These are phyloP conservation scores for Leucogyrophana mollusca DNA, from an alignment of 768 basidiomycete genomes.

Conservation along the genomic window DNA sequence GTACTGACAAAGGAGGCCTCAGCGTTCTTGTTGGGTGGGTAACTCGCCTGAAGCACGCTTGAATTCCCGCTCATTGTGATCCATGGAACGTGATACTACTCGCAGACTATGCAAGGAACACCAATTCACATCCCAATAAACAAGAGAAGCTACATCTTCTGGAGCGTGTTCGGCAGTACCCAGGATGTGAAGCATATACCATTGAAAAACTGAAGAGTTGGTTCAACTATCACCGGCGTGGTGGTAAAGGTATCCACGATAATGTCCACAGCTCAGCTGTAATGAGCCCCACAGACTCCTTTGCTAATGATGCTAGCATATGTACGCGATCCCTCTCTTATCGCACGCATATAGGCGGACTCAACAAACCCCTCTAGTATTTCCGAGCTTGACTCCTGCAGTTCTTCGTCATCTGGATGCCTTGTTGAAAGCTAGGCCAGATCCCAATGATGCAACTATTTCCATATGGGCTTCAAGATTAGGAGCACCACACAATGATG, in stretches of 20 bases:
- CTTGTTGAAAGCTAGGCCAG: constrained; percentile 11
- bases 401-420: constrained; percentile 22
- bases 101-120: constrained; percentile 17
- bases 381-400: constrained; percentile 20
- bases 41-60: background rate
- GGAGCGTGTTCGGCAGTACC: constrained; percentile 10
- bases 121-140: constrained; percentile 12
- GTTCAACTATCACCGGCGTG: constrained; percentile 14
- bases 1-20: constrained; percentile 2
- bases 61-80: background rate
- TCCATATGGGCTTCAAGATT: constrained; percentile 25
- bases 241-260: background rate
- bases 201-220: constrained; percentile 16
- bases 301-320: constrained; percentile 25
- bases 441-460: constrained; percentile 20
- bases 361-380: constrained; percentile 15
- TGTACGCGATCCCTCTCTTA: constrained; percentile 14
- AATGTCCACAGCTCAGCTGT: too few relatives aligned
- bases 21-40: background rate
- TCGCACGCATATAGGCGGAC: background rate
- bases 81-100: too few relatives aligned
- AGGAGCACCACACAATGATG: constrained; percentile 15
- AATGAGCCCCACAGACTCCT: constrained; percentile 1
- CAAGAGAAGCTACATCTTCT: constrained; percentile 15
- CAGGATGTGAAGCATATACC: constrained; percentile 20